Evolutionary conservation across 2,329 filamentous ascomycete species (phyloP).

Genomic region (Metarhizium sp.): DNA sequence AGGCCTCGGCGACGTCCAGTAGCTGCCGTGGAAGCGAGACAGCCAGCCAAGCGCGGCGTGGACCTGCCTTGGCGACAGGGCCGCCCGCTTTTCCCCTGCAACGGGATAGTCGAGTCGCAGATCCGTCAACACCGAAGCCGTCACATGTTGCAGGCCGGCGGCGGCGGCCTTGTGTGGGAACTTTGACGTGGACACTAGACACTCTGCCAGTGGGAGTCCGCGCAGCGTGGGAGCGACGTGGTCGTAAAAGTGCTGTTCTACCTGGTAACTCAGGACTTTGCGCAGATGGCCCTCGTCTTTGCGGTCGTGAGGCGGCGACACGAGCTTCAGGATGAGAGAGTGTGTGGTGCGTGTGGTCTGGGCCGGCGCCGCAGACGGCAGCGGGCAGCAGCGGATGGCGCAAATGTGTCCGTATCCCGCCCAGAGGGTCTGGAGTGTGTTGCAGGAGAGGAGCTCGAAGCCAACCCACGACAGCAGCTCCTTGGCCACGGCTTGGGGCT

Average conservation of each 20-base stretch:
- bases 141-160: conserved; percentile 27
- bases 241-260: conserved; percentile 58
- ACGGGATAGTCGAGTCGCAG: conserved; percentile 43
- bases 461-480: conserved; percentile 29
- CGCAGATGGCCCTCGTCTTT: conserved; percentile 52
- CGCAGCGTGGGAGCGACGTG: conserved; percentile 41
- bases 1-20: conserved; percentile 28
- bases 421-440: conserved; percentile 35
- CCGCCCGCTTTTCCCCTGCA: conserved; percentile 42
- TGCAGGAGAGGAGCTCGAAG: conserved; percentile 29
- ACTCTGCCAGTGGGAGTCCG: conserved; percentile 38
- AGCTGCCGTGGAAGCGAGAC: conserved; percentile 48
- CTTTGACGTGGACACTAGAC: conserved; percentile 33
- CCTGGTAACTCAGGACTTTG: conserved; percentile 58
- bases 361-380: neutral
- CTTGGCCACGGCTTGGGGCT: conserved; percentile 25
- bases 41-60: conserved; percentile 52
- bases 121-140: conserved; percentile 50
- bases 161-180: conserved; percentile 12
- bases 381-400: conserved; percentile 35
- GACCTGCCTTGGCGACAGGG: conserved; percentile 38
- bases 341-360: conserved; percentile 14
- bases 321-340: conserved; percentile 48
- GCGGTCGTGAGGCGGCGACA: conserved; percentile 37
- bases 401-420: conserved; percentile 48